Evolutionary conservation across 2,329 filamentous ascomycete species (phyloP), one percentile per base, ranked within the genome.

Genomic region (Diaporthe sp.): DNA sequence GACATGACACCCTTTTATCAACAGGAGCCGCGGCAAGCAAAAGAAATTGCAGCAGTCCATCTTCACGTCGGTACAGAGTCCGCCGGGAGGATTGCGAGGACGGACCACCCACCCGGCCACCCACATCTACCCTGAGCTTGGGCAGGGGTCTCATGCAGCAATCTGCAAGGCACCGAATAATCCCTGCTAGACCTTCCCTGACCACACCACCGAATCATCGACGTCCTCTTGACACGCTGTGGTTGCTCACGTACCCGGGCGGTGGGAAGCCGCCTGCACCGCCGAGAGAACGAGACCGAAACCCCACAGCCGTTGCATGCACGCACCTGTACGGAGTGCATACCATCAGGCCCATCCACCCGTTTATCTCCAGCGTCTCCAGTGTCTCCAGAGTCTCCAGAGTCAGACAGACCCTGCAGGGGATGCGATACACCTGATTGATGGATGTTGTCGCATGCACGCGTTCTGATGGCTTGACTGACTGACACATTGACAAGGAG

Each of bases 81-180:
- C 61, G 34, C 65, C 34, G 65, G 25, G 34, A 70, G 65, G 65
- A 70, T 55, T 70, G 65, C 65, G 42, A 42, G 34, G 65, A 42
- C 65, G n/a, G 34, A 55, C 65, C 65, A 70, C 65, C 65, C n/a
- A 49, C 61, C 42, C 20, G 17, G 28, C 37, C 34, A 31, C 22
- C 51, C 34, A 42, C 28, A 20, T 44, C 60, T 4, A 8, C n/a
- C 65, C 47, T 39, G 65, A 22, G 37, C 65, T 12, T 13, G 15
- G 17, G 61, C 49, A 67, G 72, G 61, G 63, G 47, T 60, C 51
- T 60, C 39, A 39, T 60, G 63, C 72, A 71, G 53, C 47, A 71
- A 74, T 74, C 65, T 74, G 72, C 72, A 74, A 74, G 72, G 72
- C 53, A 74, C 72, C 51, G 63, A 60, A 15, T 37, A 49, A 73